These are phyloP conservation scores for Echium plantagineum DNA, from an alignment of 257 asterid genomes.

Conservation along the genomic window DNA sequence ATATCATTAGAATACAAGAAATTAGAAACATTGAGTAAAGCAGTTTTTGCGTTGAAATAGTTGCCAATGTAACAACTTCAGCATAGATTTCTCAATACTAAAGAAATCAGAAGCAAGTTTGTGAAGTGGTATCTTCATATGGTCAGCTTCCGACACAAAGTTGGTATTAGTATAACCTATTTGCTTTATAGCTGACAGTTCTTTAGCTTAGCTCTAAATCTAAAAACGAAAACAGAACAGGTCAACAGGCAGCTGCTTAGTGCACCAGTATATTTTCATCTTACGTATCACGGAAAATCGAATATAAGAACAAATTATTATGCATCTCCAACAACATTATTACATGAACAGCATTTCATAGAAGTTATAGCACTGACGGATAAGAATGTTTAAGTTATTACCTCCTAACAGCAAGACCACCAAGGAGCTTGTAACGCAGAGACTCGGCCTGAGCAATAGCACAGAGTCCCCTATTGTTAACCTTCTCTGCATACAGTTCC, in stretches of 20 bases:
- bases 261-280: too few species aligned
- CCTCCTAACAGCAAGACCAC: conserved; percentile 57
- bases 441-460: conserved; percentile 59
- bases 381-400: conserved; percentile 6
- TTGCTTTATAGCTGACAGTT: conserved; percentile 24
- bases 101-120: neutral
- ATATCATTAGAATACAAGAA: too few species aligned
- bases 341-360: conserved; percentile 12
- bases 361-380: conserved; percentile 6
- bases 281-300: too few species aligned
- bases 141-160: conserved; percentile 29
- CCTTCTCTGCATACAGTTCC: conserved; percentile 49
- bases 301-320: too few species aligned
- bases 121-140: conserved; percentile 4
- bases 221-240: conserved; percentile 14
- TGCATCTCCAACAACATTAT: conserved; percentile 10
- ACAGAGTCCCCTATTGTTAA: conserved; percentile 43
- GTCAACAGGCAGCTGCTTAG: too few species aligned
- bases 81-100: neutral
- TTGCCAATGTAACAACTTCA: conserved; percentile 6
- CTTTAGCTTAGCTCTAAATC: conserved; percentile 5
- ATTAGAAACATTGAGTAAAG: too few species aligned
- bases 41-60: neutral
- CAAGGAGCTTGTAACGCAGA: conserved; percentile 51
- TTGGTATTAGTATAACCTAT: conserved; percentile 16